These are phyloP conservation scores for Apiosordaria backusii DNA, from an alignment of 495 filamentous ascomycete genomes.

Conservation along the genomic window DNA sequence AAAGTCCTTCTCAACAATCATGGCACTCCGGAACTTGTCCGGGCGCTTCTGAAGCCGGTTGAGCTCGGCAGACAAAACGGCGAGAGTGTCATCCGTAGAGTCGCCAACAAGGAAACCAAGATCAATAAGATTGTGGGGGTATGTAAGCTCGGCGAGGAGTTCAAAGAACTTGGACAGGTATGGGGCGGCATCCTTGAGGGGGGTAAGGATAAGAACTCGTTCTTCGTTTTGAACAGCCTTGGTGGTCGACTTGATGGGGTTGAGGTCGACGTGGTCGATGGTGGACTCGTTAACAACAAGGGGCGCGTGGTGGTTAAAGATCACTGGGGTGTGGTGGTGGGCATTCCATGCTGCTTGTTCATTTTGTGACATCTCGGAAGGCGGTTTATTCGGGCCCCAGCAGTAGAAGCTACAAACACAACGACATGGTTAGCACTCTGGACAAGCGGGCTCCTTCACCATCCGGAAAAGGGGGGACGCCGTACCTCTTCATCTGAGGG, in stretches of 20 bases:
- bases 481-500: conserved; percentile 87
- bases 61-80: conserved; percentile 73
- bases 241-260: conserved; percentile 75
- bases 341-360: conserved; percentile 86
- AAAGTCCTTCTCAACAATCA: conserved; percentile 88
- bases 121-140: conserved; percentile 94
- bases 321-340: conserved; percentile 84
- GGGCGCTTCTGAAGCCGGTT: conserved; percentile 81
- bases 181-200: conserved; percentile 80
- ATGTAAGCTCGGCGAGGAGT: conserved; percentile 81
- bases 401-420: conserved; percentile 78
- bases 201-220: conserved; percentile 91
- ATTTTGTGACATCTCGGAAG: conserved; percentile 88
- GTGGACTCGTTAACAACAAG: conserved; percentile 74
- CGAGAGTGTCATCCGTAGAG: conserved; percentile 83
- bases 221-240: conserved; percentile 76
- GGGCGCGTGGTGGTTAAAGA: conserved; percentile 92
- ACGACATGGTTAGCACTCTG: conserved; percentile 11
- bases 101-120: conserved; percentile 93
- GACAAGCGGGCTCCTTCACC: neutral
- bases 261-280: conserved; percentile 79
- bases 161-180: conserved; percentile 90
- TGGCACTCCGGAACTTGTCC: conserved; percentile 79
- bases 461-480: conserved; percentile 5
- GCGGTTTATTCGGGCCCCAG: conserved; percentile 87